Percentiles rank a stretch among this genome's conserved stretches.
phyloP scores from a whole-genome alignment of 257 asterid genomes.

The Ilex asprella region DNA sequence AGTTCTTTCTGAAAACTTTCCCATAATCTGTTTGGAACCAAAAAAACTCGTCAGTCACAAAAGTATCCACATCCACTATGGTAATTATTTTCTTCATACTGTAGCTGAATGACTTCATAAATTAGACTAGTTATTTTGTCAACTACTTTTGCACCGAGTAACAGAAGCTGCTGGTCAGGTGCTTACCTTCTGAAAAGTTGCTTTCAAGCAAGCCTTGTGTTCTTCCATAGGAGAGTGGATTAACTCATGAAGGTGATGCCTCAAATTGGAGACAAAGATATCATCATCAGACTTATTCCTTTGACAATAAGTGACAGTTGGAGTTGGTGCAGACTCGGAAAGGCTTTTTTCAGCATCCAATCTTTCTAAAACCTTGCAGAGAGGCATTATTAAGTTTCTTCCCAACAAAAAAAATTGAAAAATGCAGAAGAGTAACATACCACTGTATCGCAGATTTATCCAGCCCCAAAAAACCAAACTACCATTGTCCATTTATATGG shows the following conservation, averaged over 20 bases:
- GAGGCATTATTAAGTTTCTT: too few relatives aligned
- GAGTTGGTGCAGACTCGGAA: neutral
- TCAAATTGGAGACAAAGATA: conserved; percentile 20
- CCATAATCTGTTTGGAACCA: neutral
- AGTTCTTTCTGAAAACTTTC: neutral
- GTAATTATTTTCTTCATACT: too few relatives aligned
- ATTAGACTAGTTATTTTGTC: too few relatives aligned
- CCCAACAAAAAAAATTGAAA: too few relatives aligned
- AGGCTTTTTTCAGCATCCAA: conserved; percentile 3
- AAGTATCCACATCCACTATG: neutral
- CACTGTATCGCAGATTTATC: too few relatives aligned
- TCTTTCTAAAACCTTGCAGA: neutral
- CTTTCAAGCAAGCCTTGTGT: conserved; percentile 31
- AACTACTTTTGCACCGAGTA: too few relatives aligned
- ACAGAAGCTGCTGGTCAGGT: neutral
- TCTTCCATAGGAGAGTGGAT: conserved; percentile 17
- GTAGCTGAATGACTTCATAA: neutral
- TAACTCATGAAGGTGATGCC: conserved; percentile 13
- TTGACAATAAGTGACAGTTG: conserved; percentile 9
- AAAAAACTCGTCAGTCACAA: neutral
- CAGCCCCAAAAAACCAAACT: too few relatives aligned
- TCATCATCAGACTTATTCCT: conserved; percentile 14
- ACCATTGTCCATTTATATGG: too few relatives aligned
- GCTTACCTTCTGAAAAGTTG: conserved; percentile 11
- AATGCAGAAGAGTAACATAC: too few relatives aligned